phyloP scores from a whole-genome alignment of 78 protist species.

The Pigoraptor vietnamica region DNA sequence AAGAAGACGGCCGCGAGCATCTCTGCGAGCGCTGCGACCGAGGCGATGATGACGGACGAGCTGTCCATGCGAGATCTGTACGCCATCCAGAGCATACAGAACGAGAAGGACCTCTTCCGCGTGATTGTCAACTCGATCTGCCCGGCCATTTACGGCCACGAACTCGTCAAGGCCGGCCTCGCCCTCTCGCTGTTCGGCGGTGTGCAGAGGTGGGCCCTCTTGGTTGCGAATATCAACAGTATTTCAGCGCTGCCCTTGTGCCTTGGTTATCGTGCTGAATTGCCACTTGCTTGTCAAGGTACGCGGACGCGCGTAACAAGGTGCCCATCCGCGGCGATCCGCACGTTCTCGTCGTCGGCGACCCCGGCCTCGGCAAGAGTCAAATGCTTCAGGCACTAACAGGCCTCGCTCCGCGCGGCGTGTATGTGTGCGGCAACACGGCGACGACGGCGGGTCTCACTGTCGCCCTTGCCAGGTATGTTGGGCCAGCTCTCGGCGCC shows the following conservation, averaged over 20 bases:
- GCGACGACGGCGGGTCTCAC: slow-evolving; percentile 95
- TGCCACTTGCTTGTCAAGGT: neutral
- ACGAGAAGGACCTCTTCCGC: slow-evolving; percentile 55
- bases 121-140: slow-evolving; percentile 88
- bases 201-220: slow-evolving; percentile 17
- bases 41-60: neutral
- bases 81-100: slow-evolving; percentile 52
- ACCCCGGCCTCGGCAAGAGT: slow-evolving; percentile 97
- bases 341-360: slow-evolving; percentile 96
- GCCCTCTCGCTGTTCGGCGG: slow-evolving; percentile 95
- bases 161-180: slow-evolving; percentile 89
- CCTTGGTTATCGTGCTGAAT: neutral
- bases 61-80: slow-evolving; percentile 67
- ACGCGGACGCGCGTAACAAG: neutral
- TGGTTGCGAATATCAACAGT: neutral
- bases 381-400: slow-evolving; percentile 79
- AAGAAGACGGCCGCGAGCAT: slow-evolving; percentile 27
- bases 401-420: slow-evolving; percentile 86
- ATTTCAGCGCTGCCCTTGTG: neutral
- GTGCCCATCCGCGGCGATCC: slow-evolving; percentile 79
- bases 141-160: slow-evolving; percentile 89
- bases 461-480: slow-evolving; percentile 82
- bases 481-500: no score
- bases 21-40: neutral
- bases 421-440: slow-evolving; percentile 97